A percentile compares a stretch with the other conserved stretches of the same genome.
These are phyloP conservation scores for Gossypium arboreum DNA, from an alignment of 345 rosid genomes.

Conservation along the genomic window DNA sequence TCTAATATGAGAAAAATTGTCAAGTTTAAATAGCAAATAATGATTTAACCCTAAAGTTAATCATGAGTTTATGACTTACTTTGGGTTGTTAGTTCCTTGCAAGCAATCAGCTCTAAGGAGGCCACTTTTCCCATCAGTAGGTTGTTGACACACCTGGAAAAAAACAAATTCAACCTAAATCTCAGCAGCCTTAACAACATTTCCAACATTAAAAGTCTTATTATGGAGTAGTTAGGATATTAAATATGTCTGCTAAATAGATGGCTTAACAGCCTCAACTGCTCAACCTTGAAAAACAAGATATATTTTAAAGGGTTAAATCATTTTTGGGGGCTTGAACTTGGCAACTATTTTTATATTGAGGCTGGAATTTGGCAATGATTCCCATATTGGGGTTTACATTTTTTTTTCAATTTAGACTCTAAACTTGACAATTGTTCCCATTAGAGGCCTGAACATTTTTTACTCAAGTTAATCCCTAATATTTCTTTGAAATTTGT, in stretches of 20 bases:
- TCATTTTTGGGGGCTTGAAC: too few relatives aligned
- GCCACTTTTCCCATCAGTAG: slow-evolving; percentile 60
- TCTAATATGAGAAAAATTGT: too few relatives aligned
- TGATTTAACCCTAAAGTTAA: neutral
- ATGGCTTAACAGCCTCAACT: neutral
- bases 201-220: neutral
- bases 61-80: slow-evolving; percentile 34
- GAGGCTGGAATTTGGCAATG: too few relatives aligned
- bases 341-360: too few relatives aligned
- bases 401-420: too few relatives aligned
- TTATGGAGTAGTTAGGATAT: neutral
- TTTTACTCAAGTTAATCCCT: too few relatives aligned
- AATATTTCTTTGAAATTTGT: too few relatives aligned
- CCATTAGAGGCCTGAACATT: too few relatives aligned
- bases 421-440: too few relatives aligned
- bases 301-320: too few relatives aligned
- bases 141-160: slow-evolving; percentile 57
- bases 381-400: too few relatives aligned
- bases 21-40: too few relatives aligned
- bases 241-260: neutral
- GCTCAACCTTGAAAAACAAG: neutral
- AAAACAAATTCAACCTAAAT: slow-evolving; percentile 11
- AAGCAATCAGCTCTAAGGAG: slow-evolving; percentile 54
- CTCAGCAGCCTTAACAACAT: neutral
- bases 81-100: slow-evolving; percentile 47